Percentiles rank a stretch among this genome's conserved stretches.
These are phyloP conservation scores for Termitomyces sp. DNA, from an alignment of 768 basidiomycete genomes.

Conservation along the genomic window DNA sequence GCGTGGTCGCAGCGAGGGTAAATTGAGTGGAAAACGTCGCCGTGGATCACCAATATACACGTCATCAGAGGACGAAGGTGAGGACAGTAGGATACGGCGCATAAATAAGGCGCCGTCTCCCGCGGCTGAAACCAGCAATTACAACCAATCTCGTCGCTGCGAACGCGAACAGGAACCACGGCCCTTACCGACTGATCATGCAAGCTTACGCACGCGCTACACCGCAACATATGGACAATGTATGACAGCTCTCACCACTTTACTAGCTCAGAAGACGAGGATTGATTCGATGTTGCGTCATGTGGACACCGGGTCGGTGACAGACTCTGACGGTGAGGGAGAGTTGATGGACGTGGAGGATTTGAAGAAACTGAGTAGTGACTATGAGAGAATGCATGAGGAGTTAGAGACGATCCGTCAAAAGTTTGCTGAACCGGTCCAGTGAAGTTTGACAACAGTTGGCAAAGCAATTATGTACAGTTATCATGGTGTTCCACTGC, in stretches of 20 bases:
- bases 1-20: slow-evolving; percentile 13
- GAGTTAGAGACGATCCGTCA: slow-evolving; percentile 49
- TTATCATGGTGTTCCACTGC: background rate
- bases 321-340: slow-evolving; percentile 50
- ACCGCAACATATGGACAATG: slow-evolving; percentile 48
- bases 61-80: slow-evolving; percentile 59
- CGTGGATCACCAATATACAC: slow-evolving; percentile 62
- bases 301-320: slow-evolving; percentile 27
- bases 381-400: slow-evolving; percentile 41
- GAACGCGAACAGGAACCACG: slow-evolving; percentile 25
- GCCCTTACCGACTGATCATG: slow-evolving; percentile 42
- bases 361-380: slow-evolving; percentile 34
- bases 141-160: slow-evolving; percentile 23
- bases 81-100: slow-evolving; percentile 21
- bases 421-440: slow-evolving; percentile 22
- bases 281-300: slow-evolving; percentile 46
- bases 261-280: slow-evolving; percentile 45
- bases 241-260: slow-evolving; percentile 36
- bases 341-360: slow-evolving; percentile 53
- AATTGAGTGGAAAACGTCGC: slow-evolving; percentile 30
- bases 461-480: background rate
- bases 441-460: background rate
- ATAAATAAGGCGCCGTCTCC: slow-evolving; percentile 14
- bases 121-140: slow-evolving; percentile 17
- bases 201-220: slow-evolving; percentile 49